Evolutionary conservation across 495 filamentous ascomycete species (phyloP), one percentile per base, ranked within the genome.

Genomic region (Thozetella sp.): DNA sequence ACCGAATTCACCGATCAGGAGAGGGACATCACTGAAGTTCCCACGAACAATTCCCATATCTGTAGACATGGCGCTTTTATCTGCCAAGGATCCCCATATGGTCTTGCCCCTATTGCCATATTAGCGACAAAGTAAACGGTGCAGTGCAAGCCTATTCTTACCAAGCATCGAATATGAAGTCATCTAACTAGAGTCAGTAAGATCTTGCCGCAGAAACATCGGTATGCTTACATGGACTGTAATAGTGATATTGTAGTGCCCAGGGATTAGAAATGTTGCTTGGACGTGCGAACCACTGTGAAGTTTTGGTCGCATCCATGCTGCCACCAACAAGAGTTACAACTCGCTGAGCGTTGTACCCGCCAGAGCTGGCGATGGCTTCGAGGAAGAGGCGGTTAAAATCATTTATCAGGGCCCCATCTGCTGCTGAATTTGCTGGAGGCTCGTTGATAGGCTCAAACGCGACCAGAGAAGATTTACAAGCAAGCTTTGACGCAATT

Each of bases 381-480:
- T 83, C 61, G 3, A 88, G 69, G 60, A 88, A 88, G 4, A 86
- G 70, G n/a, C 73, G 72, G 59, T 88, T 87, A 9, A 86, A 62
- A 40, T 79, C 80, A 67, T 86, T 87, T 26, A 83, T 68, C 26
- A 82, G 67, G 1, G 74, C 74, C 0, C 71, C 82, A 61, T 88
- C 76, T n/a, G 70, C 76, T 6, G 73, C 72, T 0, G 74, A 83
- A 12, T 75, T 76, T 51, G 79, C 84, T 0, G 83, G 76, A 0
- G 83, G 81, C 58, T 89, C 85, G 60, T 88, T 88, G 62, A 89
- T 80, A 2, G 84, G 68, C 60, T 89, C 86, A 51, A 88, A 84
- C 1, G 83, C 81, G n/a, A 87, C 76, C 4, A 73, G 65, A 26
- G 73, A 77, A 0, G 79, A 78, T 63, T 86, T 86, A 73, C 79